Percentiles rank a stretch among this genome's conserved stretches.
Conservation (phyloP, 2,329 filamentous ascomycete genomes). For the Phoma herbarum region DNA sequence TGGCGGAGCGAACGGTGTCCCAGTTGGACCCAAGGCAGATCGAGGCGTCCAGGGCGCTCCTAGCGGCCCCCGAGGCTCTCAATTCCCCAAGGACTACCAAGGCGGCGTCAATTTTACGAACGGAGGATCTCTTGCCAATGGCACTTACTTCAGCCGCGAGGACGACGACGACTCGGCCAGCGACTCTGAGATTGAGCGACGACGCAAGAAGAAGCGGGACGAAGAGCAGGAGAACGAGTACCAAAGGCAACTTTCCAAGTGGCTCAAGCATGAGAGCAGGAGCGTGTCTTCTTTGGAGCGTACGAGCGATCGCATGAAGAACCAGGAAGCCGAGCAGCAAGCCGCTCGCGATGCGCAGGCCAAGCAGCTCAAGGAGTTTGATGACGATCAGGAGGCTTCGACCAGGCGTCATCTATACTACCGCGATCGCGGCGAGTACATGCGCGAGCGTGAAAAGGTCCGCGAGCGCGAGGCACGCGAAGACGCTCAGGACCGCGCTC, state of each 20-base stretch:
- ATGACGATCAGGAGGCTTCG: slow-evolving; percentile 83
- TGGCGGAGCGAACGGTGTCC: slow-evolving; percentile 75
- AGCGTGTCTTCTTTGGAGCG: slow-evolving; percentile 85
- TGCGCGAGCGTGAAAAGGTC: slow-evolving; percentile 78
- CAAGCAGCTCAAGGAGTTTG: slow-evolving; percentile 79
- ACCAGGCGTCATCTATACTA: slow-evolving; percentile 84
- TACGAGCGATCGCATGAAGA: slow-evolving; percentile 80
- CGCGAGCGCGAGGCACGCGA: slow-evolving; percentile 75
- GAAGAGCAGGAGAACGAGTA: slow-evolving; percentile 82
- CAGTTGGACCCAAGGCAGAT: slow-evolving; percentile 73
- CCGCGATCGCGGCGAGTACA: slow-evolving; percentile 83
- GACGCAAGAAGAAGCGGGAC: slow-evolving; percentile 74
- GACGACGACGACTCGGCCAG: slow-evolving; percentile 89
- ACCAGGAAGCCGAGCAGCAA: slow-evolving; percentile 72
- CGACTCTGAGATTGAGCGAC: slow-evolving; percentile 82
- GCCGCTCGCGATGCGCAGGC: slow-evolving; percentile 73
- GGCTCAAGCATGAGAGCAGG: slow-evolving; percentile 87
- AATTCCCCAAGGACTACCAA: slow-evolving; percentile 75
- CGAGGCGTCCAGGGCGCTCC: slow-evolving; percentile 77
- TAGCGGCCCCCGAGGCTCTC: slow-evolving; percentile 72
- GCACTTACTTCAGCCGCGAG: slow-evolving; percentile 66
- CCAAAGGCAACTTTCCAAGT: slow-evolving; percentile 85
- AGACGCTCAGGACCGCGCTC: slow-evolving; percentile 83
- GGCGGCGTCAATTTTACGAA: slow-evolving; percentile 86
- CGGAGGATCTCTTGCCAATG: slow-evolving; percentile 72